A percentile compares a stretch with the other conserved stretches of the same genome.
These are phyloP conservation scores for Fraxinus anomala DNA, from an alignment of 257 asterid genomes.

Conservation along the genomic window DNA sequence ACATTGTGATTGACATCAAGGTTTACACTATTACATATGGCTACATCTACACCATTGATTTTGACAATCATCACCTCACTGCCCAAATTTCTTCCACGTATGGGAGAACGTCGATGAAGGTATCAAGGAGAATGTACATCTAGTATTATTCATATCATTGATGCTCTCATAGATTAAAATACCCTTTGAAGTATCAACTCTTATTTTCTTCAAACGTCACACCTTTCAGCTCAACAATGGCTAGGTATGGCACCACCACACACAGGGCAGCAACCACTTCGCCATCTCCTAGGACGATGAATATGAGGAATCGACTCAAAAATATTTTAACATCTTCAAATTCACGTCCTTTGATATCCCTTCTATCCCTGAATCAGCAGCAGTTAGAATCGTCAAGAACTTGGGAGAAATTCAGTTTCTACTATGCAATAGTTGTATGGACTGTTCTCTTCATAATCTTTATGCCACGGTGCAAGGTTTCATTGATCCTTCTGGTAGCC, in stretches of 20 bases:
- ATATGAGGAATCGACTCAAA: slow-evolving; percentile 24
- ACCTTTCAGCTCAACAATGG: slow-evolving; percentile 35
- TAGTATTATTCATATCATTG: no score
- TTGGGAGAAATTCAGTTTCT: slow-evolving; percentile 35
- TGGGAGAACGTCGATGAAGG: no score
- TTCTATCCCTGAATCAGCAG: slow-evolving; percentile 58
- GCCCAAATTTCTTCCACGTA: no score
- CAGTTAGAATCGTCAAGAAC: slow-evolving; percentile 50
- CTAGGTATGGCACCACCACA: slow-evolving; percentile 44
- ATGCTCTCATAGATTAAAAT: no score
- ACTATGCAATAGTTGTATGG: slow-evolving; percentile 54
- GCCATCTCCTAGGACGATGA: slow-evolving; percentile 22
- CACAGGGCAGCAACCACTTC: slow-evolving; percentile 46
- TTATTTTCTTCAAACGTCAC: not conserved
- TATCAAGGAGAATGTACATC: no score
- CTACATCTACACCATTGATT: no score
- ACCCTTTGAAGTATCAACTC: not conserved
- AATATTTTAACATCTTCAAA: slow-evolving; percentile 28
- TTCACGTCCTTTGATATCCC: slow-evolving; percentile 58
- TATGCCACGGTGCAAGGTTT: slow-evolving; percentile 54
- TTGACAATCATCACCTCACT: no score
- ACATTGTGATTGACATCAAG: no score
- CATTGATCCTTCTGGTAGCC: slow-evolving; percentile 48
- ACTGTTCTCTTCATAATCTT: slow-evolving; percentile 64
- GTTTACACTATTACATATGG: no score